These are phyloP conservation scores for Amoebophrya sp. DNA, from an alignment of 169 alveolate species.

Conservation along the genomic window DNA sequence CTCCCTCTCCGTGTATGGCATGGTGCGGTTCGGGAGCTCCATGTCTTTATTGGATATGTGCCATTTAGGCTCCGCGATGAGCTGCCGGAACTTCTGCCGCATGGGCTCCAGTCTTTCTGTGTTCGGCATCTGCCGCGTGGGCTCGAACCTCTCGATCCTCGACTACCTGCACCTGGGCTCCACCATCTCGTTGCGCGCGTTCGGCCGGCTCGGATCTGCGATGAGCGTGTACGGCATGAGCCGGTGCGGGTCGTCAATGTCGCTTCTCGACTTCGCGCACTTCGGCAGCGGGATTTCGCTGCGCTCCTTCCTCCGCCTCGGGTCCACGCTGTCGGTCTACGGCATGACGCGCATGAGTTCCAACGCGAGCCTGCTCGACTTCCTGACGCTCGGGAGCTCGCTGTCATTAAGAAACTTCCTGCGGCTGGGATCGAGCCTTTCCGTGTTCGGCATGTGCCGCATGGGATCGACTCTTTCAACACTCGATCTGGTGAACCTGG, in stretches of 20 bases:
- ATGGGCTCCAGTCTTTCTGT: neutral
- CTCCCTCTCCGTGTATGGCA: too few species aligned
- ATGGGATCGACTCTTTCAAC: too few species aligned
- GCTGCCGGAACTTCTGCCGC: neutral
- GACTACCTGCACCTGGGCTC: neutral
- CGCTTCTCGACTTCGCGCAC: slow-evolving; percentile 9
- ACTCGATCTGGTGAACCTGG: too few species aligned
- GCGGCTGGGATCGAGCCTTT: too few species aligned
- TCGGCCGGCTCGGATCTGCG: slow-evolving; percentile 6
- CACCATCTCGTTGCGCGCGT: neutral
- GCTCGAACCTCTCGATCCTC: neutral
- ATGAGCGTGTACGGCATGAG: neutral
- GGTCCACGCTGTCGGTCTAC: slow-evolving; percentile 8
- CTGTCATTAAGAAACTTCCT: too few species aligned
- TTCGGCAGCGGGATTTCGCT: slow-evolving; percentile 1
- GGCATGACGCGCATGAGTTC: neutral
- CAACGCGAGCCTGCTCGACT: neutral
- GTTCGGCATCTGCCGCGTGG: neutral
- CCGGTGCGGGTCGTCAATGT: neutral
- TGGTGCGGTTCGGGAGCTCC: too few species aligned
- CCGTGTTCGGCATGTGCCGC: too few species aligned
- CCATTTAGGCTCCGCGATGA: neutral
- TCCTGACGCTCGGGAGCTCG: too few species aligned
- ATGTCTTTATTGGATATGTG: neutral
- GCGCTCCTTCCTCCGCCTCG: neutral